Conservation (phyloP, 192 early-diverging fungal genomes). For the Coemansia reversa region DNA sequence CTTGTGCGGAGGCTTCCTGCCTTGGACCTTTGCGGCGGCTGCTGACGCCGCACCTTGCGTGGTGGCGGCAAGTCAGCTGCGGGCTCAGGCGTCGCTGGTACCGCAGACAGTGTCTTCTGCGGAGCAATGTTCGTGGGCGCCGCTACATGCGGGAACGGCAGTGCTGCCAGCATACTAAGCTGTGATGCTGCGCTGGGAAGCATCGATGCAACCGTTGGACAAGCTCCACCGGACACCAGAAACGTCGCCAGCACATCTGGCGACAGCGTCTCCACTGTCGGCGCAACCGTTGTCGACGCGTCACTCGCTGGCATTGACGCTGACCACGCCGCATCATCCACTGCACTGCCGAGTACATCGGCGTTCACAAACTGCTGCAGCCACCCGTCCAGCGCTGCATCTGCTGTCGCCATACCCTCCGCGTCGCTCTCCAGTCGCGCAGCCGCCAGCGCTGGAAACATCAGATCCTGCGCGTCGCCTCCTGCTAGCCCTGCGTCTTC, state of each 20-base stretch:
- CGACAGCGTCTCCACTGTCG: constrained; percentile 14
- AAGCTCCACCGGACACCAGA: constrained; percentile 13
- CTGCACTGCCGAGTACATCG: constrained; percentile 21
- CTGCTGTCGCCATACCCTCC: constrained; percentile 7
- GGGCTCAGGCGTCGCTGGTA: constrained; percentile 1
- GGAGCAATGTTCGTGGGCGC: constrained; percentile 35
- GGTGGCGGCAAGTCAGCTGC: constrained; percentile 6
- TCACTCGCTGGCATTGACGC: neutral
- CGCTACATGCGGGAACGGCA: constrained; percentile 19
- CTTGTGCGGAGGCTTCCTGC: neutral
- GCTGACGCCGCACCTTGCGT: constrained; percentile 11
- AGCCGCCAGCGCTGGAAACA: constrained; percentile 23
- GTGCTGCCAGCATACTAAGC: constrained; percentile 28
- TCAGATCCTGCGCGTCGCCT: neutral
- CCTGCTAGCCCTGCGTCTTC: constrained; percentile 17
- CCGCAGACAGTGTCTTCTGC: constrained; percentile 34
- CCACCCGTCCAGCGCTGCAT: constrained; percentile 41
- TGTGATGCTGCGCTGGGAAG: constrained; percentile 16
- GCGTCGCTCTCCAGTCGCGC: neutral
- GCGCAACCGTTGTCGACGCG: constrained; percentile 15
- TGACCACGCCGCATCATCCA: neutral
- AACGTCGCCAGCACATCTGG: constrained; percentile 25
- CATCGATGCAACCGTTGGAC: neutral
- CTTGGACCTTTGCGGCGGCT: neutral
- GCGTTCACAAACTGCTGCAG: constrained; percentile 51